These are phyloP conservation scores for Fusarium udum DNA, from an alignment of 2,329 filamentous ascomycete species.

Conservation along the genomic window DNA sequence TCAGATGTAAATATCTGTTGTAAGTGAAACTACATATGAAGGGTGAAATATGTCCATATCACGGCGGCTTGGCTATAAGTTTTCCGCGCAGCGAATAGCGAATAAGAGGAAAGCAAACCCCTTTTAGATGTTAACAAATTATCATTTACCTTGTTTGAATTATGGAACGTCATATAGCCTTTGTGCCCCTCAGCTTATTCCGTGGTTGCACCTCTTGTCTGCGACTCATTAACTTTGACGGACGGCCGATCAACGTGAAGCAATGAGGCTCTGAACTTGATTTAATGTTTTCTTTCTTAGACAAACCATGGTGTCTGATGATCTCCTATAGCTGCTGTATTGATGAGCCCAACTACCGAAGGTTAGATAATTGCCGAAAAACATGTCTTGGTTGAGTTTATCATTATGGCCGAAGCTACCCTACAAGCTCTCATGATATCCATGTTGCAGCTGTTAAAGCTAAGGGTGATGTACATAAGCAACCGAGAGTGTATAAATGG, in stretches of 20 bases:
- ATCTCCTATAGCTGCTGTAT: background rate
- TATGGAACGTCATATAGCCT: background rate
- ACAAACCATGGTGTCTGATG: background rate
- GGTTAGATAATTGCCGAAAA: background rate
- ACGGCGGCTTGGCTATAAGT: no score
- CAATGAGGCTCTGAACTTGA: background rate
- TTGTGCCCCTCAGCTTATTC: background rate
- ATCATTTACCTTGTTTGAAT: no score
- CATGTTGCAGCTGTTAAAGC: background rate
- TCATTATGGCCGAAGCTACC: background rate
- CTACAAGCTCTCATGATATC: slow-evolving; percentile 7
- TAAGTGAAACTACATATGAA: background rate
- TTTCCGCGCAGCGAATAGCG: background rate
- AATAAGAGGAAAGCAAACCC: background rate
- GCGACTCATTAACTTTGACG: no score
- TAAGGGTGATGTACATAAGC: background rate
- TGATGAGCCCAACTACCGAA: background rate
- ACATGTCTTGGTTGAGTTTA: background rate
- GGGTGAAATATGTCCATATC: background rate
- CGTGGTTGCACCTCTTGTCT: no score
- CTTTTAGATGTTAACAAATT: background rate
- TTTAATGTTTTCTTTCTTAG: background rate
- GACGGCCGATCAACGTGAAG: accelerated
- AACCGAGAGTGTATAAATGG: background rate
- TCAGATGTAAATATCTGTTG: background rate